Evolutionary conservation across 208 protist species (phyloP).

Genomic region (Crithidia expoeki): DNA sequence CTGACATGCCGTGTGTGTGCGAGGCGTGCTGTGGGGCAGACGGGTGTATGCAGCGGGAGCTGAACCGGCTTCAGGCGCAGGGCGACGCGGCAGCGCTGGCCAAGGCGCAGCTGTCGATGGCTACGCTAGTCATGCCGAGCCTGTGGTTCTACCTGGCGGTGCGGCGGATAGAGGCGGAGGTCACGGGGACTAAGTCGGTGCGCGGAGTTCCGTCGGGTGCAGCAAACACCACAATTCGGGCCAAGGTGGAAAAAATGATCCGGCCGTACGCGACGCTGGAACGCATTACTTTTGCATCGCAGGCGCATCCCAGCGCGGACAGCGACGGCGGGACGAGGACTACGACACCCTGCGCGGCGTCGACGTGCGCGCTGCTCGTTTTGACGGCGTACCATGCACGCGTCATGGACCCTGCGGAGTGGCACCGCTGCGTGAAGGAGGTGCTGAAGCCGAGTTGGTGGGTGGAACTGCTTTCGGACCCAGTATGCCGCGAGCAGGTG

Average conservation of each 20-base stretch:
- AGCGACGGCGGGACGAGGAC: background rate
- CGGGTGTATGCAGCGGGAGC: conserved; percentile 32
- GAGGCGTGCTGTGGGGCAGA: conserved; percentile 34
- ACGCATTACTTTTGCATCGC: conserved; percentile 16
- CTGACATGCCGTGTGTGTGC: conserved; percentile 27
- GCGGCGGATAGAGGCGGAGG: conserved; percentile 27
- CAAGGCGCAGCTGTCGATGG: conserved; percentile 31
- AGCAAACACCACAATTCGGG: background rate
- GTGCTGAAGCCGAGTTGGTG: conserved; percentile 38
- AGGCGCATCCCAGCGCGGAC: conserved; percentile 8
- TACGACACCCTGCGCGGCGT: conserved; percentile 4
- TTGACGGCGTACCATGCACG: conserved; percentile 34
- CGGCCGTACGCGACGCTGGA: conserved; percentile 35
- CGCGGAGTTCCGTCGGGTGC: conserved; percentile 1
- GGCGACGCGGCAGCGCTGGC: conserved; percentile 12
- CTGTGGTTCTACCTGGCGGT: conserved; percentile 67
- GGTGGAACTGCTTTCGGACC: conserved; percentile 25
- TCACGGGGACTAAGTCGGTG: no score
- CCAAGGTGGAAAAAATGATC: conserved; percentile 17
- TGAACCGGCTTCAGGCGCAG: conserved; percentile 14
- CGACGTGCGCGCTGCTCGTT: conserved; percentile 32
- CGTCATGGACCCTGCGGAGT: conserved; percentile 34
- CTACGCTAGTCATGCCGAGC: conserved; percentile 39
- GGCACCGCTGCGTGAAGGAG: conserved; percentile 35
- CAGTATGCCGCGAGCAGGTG: conserved; percentile 30